Conservation (phyloP, 257 asterid genomes). For the Solanum chiquidenum region DNA sequence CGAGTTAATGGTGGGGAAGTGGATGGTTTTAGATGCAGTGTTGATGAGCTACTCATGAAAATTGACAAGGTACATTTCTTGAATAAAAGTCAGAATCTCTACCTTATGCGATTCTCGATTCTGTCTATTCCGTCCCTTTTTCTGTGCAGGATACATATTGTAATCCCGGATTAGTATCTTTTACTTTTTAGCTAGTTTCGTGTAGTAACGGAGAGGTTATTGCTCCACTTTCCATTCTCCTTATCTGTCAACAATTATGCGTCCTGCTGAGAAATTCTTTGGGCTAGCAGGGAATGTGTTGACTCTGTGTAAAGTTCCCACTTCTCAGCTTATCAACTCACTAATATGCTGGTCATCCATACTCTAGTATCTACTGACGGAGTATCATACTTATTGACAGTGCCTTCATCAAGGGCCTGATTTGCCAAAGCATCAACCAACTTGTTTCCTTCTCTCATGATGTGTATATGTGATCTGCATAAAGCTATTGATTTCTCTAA, state of each 20-base stretch:
- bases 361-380: not conserved
- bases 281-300: not conserved
- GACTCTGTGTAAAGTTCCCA: not conserved
- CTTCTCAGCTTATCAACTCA: not conserved
- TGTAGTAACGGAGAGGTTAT: not conserved
- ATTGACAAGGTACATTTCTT: constrained; percentile 44
- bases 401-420: not conserved
- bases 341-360: not conserved
- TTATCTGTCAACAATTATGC: not conserved
- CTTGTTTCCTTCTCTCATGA: not conserved
- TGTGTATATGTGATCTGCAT: not conserved
- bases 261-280: not conserved
- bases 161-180: not conserved
- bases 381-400: not conserved
- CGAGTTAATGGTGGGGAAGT: constrained; percentile 25
- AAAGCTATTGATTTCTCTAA: not conserved
- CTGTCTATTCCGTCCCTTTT: not conserved
- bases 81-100: not conserved
- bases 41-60: constrained; percentile 41
- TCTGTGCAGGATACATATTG: not conserved
- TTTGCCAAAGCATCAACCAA: not conserved
- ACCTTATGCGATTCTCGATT: not conserved
- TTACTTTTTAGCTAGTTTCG: not conserved
- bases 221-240: not conserved
- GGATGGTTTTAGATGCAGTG: constrained; percentile 33